phyloP scores from a whole-genome alignment of 2,329 filamentous ascomycete species.

The Fusarium kyushuense region DNA sequence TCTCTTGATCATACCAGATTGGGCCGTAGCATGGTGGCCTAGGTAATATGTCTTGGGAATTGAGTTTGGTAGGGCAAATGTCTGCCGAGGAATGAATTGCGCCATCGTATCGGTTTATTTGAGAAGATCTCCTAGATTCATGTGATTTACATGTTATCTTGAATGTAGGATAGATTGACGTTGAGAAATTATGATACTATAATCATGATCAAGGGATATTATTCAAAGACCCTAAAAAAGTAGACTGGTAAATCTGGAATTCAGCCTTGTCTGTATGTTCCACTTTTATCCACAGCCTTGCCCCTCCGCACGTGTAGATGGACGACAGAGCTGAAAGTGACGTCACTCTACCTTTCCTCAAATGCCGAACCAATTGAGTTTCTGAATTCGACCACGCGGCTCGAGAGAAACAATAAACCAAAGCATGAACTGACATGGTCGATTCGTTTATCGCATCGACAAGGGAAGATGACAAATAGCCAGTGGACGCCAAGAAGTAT shows the following conservation, averaged over 20 bases:
- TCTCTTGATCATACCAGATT: constrained; percentile 82
- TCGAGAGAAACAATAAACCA: constrained; percentile 4
- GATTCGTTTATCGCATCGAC: constrained; percentile 13
- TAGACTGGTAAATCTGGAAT: constrained; percentile 15
- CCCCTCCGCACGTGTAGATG: constrained; percentile 39
- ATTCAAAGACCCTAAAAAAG: constrained; percentile 21
- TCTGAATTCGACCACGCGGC: constrained; percentile 33
- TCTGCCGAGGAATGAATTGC: constrained; percentile 77
- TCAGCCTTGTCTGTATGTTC: constrained; percentile 35
- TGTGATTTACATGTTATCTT: constrained; percentile 8
- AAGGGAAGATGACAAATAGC: constrained; percentile 2
- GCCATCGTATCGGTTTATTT: constrained; percentile 42
- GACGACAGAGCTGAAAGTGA: constrained; percentile 13
- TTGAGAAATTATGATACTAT: not conserved
- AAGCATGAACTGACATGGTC: not conserved
- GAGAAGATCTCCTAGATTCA: not conserved
- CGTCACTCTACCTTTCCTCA: constrained; percentile 29
- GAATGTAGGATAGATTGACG: not conserved
- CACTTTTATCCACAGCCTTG: constrained; percentile 7
- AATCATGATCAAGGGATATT: not conserved
- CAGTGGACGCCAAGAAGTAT: constrained; percentile 17
- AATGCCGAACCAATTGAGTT: constrained; percentile 40
- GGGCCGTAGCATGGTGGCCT: constrained; percentile 86
- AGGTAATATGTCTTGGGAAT: constrained; percentile 93
- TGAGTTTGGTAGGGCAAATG: constrained; percentile 77